Percentiles rank a stretch among this genome's conserved stretches.
These are phyloP conservation scores for Knoxdaviesia capensis DNA, from an alignment of 2,329 filamentous ascomycete species.

Conservation along the genomic window DNA sequence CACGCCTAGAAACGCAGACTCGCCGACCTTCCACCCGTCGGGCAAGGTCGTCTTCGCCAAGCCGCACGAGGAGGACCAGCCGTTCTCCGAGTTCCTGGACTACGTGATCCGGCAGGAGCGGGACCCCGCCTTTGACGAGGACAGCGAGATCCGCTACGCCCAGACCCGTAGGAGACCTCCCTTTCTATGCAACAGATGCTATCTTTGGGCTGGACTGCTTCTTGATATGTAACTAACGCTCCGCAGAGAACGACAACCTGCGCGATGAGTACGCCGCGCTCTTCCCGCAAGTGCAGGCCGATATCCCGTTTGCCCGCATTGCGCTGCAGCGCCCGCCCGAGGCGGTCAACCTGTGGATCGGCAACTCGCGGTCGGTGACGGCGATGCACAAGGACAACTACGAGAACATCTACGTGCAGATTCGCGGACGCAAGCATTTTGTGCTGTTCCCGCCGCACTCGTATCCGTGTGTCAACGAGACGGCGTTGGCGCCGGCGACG, in stretches of 20 bases:
- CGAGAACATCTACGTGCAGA: constrained; percentile 67
- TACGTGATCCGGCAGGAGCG: constrained; percentile 39
- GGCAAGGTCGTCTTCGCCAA: constrained; percentile 40
- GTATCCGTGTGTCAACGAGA: constrained; percentile 49
- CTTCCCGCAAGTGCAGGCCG: constrained; percentile 38
- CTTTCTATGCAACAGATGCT: no score
- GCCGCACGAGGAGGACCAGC: constrained; percentile 45
- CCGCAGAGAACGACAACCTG: constrained; percentile 59
- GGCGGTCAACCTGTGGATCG: constrained; percentile 69
- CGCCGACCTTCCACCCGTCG: constrained; percentile 11
- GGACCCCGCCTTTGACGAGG: constrained; percentile 10
- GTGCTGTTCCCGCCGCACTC: constrained; percentile 52
- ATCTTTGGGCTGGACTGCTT: no score
- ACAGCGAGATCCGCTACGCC: constrained; percentile 42
- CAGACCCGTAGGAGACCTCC: constrained; percentile 42
- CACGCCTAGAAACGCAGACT: constrained; percentile 16
- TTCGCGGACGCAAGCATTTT: constrained; percentile 56
- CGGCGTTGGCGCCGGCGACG: constrained; percentile 30
- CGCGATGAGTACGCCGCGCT: constrained; percentile 49
- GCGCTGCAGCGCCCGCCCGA: constrained; percentile 47
- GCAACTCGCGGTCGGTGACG: constrained; percentile 48
- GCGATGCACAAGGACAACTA: constrained; percentile 69
- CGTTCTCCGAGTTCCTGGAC: constrained; percentile 40
- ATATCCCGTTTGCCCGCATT: constrained; percentile 53
- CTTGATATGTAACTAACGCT: neutral